Evolutionary conservation across 192 early-diverging fungal genomes (phyloP), one percentile per base, ranked within the genome.

Genomic region (Chytriomyces sp.): DNA sequence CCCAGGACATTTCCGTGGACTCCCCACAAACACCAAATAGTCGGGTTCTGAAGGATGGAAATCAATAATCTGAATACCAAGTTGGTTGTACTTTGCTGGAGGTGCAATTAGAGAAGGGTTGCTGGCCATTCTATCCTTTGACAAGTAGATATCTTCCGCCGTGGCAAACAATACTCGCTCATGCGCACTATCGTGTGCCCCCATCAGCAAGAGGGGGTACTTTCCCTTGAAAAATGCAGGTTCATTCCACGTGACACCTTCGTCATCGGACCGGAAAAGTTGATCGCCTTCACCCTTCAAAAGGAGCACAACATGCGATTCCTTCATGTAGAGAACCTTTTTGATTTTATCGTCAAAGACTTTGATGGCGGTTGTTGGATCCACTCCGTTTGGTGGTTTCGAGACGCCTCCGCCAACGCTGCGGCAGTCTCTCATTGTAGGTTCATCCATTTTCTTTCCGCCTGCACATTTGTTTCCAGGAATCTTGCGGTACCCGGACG

Each of bases 21-120:
- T 90, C 26, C 90, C 93, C 7, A 95, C 82, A 86, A 91, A 95
- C 6, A 96, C 80, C 61, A 96, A 84, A 93, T 94, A 98, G 78
- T 98, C 95, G 7, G 88, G 80, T 71, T 98, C 88, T 8, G 82
- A 69, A 3, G 96, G 94, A 79, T 97, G 95, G 69, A 96, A 97
- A 80, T 98, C 95, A 0, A 99, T 28, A 6, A 96, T 77, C 10
- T 87, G 91, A 26, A 92, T 80, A 23, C 84, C 86, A 62, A 94
- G 72, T 13, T 72, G 83, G 79, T 95, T 97, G 63, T 91, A 94
- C 3, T 78, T 70, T 3, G 80, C 82, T 23, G 93, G 89, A 6
- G 88, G 75, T 7, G 83, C 80, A 1, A 92, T 74, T 1, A 24
- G 20, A 6, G 69, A 67, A 57, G 83, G 84, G 77, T 86, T 91